Evolutionary conservation across 352 stramenopile species (phyloP).

Genomic region (Pseudoperonospora humuli): DNA sequence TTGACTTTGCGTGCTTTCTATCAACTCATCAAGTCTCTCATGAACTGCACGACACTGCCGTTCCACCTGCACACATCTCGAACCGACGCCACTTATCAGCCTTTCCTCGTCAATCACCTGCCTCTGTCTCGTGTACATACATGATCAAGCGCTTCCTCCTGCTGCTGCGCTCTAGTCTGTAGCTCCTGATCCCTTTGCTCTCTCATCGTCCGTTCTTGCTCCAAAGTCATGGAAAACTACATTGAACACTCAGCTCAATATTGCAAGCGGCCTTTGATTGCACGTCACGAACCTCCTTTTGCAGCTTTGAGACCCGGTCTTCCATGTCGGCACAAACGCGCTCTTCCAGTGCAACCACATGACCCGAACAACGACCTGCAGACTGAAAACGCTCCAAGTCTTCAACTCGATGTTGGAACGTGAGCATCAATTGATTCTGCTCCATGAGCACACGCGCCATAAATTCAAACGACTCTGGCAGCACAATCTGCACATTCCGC

Average conservation of each 20-base stretch:
- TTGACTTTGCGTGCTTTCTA: constrained; percentile 3
- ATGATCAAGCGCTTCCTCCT: background rate
- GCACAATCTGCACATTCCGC: constrained; percentile 52
- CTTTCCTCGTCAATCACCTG: background rate
- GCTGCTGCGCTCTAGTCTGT: background rate
- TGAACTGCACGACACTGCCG: constrained; percentile 4
- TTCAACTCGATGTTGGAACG: constrained; percentile 14
- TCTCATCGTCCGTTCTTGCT: background rate
- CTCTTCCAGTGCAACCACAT: constrained; percentile 5
- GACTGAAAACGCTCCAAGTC: constrained; percentile 8
- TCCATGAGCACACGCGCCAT: constrained; percentile 30
- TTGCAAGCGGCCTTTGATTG: too few species aligned
- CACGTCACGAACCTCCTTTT: constrained; percentile 11
- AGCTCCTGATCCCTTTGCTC: background rate
- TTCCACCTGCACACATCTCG: constrained; percentile 7
- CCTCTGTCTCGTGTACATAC: background rate
- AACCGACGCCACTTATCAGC: background rate
- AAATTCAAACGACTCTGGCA: constrained; percentile 33
- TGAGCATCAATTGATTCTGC: constrained; percentile 26
- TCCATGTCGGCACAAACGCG: constrained; percentile 9
- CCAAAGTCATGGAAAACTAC: constrained; percentile 13
- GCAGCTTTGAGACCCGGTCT: constrained; percentile 1
- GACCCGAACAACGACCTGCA: background rate
- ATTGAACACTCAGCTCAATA: background rate
- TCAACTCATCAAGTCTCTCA: constrained; percentile 2